These are phyloP conservation scores for Dothideomycetes sp. DNA, from an alignment of 2,329 filamentous ascomycete species.

Conservation along the genomic window DNA sequence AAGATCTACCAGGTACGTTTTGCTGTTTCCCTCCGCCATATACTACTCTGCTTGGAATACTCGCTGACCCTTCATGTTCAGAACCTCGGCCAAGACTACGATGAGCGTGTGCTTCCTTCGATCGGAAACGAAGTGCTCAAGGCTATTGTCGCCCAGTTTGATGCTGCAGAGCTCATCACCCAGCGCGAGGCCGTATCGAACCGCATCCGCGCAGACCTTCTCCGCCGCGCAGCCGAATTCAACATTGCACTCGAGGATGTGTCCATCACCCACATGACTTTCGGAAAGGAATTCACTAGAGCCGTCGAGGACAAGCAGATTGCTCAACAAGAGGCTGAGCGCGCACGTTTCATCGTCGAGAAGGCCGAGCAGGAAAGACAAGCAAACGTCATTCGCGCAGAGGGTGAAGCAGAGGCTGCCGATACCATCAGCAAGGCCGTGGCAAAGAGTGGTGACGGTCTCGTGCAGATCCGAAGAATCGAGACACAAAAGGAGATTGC, in stretches of 20 bases:
- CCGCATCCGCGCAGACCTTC: constrained; percentile 83
- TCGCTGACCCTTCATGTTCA: constrained; percentile 26
- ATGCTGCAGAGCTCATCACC: constrained; percentile 65
- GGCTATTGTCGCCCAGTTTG: constrained; percentile 43
- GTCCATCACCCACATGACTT: constrained; percentile 99
- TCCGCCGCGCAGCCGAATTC: constrained; percentile 90
- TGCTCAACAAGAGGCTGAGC: constrained; percentile 95
- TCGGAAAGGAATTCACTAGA: constrained; percentile 96
- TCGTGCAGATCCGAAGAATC: constrained; percentile 93
- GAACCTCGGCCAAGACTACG: constrained; percentile 97
- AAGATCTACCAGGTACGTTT: constrained; percentile 89
- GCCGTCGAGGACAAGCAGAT: constrained; percentile 99
- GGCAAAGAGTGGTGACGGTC: constrained; percentile 80
- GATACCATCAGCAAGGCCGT: constrained; percentile 93
- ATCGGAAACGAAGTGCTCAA: constrained; percentile 46
- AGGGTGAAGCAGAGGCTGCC: constrained; percentile 94
- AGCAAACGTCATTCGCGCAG: constrained; percentile 94
- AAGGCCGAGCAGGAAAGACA: constrained; percentile 97
- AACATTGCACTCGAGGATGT: constrained; percentile 99
- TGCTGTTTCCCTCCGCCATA: not conserved
- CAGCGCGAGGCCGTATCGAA: constrained; percentile 95
- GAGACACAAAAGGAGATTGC: constrained; percentile 96
- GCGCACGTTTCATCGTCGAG: constrained; percentile 96
- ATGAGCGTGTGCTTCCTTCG: constrained; percentile 51
- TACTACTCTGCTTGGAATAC: no score